phyloP scores from a whole-genome alignment of 768 basidiomycete genomes.

The Leucocoprinus birnbaumii region DNA sequence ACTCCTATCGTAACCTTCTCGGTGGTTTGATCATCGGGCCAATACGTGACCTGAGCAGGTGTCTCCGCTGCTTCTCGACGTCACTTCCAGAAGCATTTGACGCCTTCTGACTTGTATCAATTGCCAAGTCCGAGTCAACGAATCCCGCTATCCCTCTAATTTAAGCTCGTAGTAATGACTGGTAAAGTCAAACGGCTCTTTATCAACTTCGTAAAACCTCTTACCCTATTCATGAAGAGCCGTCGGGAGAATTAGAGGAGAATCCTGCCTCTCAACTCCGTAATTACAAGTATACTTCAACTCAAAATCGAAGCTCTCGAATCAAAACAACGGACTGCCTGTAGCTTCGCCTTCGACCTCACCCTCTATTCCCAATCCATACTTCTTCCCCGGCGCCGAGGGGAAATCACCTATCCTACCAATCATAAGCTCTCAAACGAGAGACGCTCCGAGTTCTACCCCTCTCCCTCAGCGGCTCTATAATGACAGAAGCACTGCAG shows the following conservation, averaged over 20 bases:
- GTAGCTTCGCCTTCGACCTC: not conserved
- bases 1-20: not conserved
- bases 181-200: not conserved
- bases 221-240: not conserved
- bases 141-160: not conserved
- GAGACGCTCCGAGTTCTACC: not conserved
- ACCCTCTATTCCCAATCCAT: not conserved
- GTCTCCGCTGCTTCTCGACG: not conserved
- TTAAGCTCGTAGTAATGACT: not conserved
- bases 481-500: too few species aligned
- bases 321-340: not conserved
- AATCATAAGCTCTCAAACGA: not conserved
- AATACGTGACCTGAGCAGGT: not conserved
- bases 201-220: not conserved
- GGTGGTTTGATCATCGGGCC: not conserved
- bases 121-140: not conserved
- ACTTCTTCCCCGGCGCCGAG: not conserved
- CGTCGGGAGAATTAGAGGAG: not conserved
- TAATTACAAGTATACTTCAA: not conserved
- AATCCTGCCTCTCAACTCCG: not conserved
- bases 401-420: slow-evolving; percentile 1
- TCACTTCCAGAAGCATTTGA: slow-evolving; percentile 4
- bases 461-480: too few species aligned
- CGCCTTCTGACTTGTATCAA: not conserved
- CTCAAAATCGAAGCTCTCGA: not conserved